Percentiles rank a stretch among this genome's conserved stretches.
phyloP scores from a whole-genome alignment of 1,284 basidiomycete species.

The Moesziomyces sp. region DNA sequence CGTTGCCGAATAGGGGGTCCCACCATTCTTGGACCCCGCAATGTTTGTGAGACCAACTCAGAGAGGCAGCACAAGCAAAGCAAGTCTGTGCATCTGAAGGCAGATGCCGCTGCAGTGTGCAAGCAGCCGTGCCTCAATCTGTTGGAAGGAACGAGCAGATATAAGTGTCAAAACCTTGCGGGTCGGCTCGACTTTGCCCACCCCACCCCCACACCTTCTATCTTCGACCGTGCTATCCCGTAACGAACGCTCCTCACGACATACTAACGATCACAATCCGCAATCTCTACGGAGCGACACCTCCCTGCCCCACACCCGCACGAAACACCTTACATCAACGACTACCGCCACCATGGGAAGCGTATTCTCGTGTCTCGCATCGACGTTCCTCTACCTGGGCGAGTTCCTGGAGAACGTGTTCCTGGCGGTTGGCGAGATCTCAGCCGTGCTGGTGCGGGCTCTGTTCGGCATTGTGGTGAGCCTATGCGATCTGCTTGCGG shows the following conservation, averaged over 20 bases:
- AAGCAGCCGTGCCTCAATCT: too few species aligned
- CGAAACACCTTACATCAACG: background rate
- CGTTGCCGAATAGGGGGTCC: constrained; percentile 22
- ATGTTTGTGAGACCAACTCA: constrained; percentile 3
- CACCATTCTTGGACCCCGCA: background rate
- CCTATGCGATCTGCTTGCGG: constrained; percentile 58
- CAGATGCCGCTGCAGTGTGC: background rate
- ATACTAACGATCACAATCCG: too few species aligned
- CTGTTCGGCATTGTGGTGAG: constrained; percentile 52
- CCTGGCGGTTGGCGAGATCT: constrained; percentile 54
- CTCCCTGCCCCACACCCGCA: too few species aligned
- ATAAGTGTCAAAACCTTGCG: background rate
- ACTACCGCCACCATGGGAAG: constrained; percentile 39
- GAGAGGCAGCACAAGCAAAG: background rate
- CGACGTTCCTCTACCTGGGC: constrained; percentile 47
- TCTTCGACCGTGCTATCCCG: too few species aligned
- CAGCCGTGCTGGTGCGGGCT: constrained; percentile 44
- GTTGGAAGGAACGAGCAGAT: background rate
- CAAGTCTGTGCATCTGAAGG: background rate
- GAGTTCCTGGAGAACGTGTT: constrained; percentile 49
- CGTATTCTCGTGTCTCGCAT: constrained; percentile 54
- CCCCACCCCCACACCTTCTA: too few species aligned
- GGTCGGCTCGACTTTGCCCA: background rate
- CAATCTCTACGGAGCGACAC: too few species aligned
- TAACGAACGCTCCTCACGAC: too few species aligned